Conservation (phyloP, 2,329 filamentous ascomycete genomes). For the Beauveria sp. region DNA sequence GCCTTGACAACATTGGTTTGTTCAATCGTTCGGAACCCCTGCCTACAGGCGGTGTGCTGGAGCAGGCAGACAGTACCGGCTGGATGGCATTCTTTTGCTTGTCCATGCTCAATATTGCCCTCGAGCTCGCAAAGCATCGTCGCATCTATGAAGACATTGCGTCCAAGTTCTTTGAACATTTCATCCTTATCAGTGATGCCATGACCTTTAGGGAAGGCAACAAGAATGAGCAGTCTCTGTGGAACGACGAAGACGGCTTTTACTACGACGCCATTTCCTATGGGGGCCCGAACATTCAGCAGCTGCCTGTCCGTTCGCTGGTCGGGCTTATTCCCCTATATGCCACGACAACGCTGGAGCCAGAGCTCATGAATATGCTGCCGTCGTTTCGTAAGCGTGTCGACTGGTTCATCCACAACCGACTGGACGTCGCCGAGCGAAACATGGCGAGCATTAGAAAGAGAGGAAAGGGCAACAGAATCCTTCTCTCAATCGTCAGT, state of each 20-base stretch:
- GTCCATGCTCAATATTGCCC: conserved; percentile 92
- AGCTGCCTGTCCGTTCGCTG: conserved; percentile 83
- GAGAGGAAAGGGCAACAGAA: conserved; percentile 81
- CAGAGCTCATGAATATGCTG: conserved; percentile 84
- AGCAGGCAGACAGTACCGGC: conserved; percentile 94
- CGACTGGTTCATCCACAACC: conserved; percentile 89
- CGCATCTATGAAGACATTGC: conserved; percentile 95
- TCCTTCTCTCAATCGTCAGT: conserved; percentile 84
- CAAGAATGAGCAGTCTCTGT: conserved; percentile 73
- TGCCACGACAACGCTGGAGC: conserved; percentile 84
- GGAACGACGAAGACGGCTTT: conserved; percentile 95
- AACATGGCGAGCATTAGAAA: conserved; percentile 92
- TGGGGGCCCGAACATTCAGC: conserved; percentile 87
- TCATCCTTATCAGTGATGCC: conserved; percentile 94
- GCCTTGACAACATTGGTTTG: conserved; percentile 91
- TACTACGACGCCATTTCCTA: conserved; percentile 98
- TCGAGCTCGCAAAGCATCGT: conserved; percentile 91
- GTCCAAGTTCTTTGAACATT: conserved; percentile 98
- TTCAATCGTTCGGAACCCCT: conserved; percentile 96
- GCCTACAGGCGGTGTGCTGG: conserved; percentile 84
- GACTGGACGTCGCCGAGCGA: conserved; percentile 76
- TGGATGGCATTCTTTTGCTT: conserved; percentile 99
- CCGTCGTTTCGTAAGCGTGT: conserved; percentile 89
- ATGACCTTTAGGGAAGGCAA: conserved; percentile 75
- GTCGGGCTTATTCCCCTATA: conserved; percentile 92